phyloP scores from a whole-genome alignment of 345 rosid genomes.

The Corchorus capsularis region DNA sequence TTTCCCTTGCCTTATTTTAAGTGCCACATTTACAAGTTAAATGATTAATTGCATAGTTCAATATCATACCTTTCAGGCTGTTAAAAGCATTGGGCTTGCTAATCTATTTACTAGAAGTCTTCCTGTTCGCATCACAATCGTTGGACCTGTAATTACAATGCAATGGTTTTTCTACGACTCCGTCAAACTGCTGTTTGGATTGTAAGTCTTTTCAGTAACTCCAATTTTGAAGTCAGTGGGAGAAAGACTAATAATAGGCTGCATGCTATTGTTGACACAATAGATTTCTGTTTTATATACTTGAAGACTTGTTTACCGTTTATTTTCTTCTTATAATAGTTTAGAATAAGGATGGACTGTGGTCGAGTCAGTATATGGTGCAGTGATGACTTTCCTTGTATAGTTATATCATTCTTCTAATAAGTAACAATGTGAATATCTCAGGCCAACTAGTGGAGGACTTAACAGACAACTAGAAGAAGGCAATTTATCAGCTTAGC shows the following conservation, averaged over 20 bases:
- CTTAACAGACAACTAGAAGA: constrained; percentile 15
- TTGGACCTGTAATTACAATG: constrained; percentile 61
- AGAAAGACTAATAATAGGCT: constrained; percentile 6
- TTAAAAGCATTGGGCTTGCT: constrained; percentile 52
- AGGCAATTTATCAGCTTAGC: constrained; percentile 24
- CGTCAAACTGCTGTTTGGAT: constrained; percentile 56
- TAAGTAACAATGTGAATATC: neutral
- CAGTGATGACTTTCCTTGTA: neutral
- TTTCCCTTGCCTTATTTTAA: neutral
- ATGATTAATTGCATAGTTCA: neutral
- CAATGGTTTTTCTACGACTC: constrained; percentile 69
- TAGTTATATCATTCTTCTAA: neutral
- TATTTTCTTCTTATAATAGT: neutral
- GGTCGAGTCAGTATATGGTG: neutral
- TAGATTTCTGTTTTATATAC: neutral
- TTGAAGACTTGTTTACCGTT: neutral
- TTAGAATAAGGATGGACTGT: neutral
- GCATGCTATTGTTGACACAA: neutral
- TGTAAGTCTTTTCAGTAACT: constrained; percentile 46
- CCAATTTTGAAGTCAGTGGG: neutral
- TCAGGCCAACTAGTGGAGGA: constrained; percentile 41
- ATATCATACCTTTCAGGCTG: constrained; percentile 44
- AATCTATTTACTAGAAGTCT: constrained; percentile 67
- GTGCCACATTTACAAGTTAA: neutral
- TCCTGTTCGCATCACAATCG: constrained; percentile 58